Evolutionary conservation across 2,329 filamentous ascomycete species (phyloP).

Genomic region (Epicoccum nigrum): DNA sequence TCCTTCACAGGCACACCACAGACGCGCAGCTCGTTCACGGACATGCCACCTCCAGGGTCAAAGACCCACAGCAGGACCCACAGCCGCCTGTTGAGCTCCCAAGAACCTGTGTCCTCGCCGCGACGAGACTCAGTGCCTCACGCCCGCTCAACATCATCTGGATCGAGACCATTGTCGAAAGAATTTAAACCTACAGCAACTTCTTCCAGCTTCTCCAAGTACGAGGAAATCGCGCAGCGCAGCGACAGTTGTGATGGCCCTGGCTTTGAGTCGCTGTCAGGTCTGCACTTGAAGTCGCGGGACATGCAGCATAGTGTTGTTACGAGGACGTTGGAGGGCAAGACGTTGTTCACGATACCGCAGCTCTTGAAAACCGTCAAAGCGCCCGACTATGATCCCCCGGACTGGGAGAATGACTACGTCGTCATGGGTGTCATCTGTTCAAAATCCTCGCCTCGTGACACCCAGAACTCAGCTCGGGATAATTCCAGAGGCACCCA

Average conservation of each 20-base stretch:
- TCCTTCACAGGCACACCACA: constrained; percentile 28
- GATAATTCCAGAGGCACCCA: constrained; percentile 51
- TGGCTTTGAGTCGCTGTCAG: constrained; percentile 79
- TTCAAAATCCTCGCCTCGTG: constrained; percentile 81
- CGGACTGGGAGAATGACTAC: constrained; percentile 84
- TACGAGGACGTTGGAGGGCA: constrained; percentile 76
- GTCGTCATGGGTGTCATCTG: constrained; percentile 89
- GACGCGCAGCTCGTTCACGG: constrained; percentile 14
- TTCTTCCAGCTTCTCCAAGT: constrained; percentile 29
- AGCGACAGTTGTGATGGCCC: constrained; percentile 58
- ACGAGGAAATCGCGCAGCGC: constrained; percentile 39
- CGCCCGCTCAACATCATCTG: constrained; percentile 19
- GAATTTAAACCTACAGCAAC: constrained; percentile 26
- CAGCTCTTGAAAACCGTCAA: constrained; percentile 83
- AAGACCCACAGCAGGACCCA: constrained; percentile 21
- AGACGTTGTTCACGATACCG: constrained; percentile 78
- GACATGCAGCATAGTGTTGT: constrained; percentile 82
- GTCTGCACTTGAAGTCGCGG: constrained; percentile 80
- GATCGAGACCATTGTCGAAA: constrained; percentile 33
- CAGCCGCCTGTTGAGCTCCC: constrained; percentile 27
- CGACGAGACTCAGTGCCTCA: constrained; percentile 27
- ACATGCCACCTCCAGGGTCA: constrained; percentile 22
- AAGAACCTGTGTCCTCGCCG: constrained; percentile 23
- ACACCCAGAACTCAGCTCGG: constrained; percentile 57
- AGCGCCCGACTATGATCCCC: constrained; percentile 78